phyloP scores from a whole-genome alignment of 192 early-diverging fungal genomes.

The Diversispora epigaea region DNA sequence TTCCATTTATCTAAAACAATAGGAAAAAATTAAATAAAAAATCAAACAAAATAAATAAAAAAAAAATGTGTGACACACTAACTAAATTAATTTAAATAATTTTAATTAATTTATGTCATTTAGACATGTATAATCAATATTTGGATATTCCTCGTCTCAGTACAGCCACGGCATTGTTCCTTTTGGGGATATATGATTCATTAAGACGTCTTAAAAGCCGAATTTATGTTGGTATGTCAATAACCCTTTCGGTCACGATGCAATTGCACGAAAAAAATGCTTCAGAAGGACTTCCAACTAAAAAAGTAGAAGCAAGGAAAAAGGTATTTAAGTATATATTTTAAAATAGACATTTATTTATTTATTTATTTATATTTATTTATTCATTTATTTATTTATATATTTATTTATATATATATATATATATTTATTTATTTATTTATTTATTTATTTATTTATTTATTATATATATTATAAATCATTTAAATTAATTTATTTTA shows the following conservation, averaged over 20 bases:
- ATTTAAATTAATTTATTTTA: not conserved
- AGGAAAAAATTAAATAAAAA: no score
- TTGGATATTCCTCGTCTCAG: constrained; percentile 6
- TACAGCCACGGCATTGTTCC: constrained; percentile 16
- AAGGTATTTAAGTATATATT: constrained; percentile 2
- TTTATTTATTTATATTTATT: not conserved
- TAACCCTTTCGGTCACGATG: constrained; percentile 10
- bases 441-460: not conserved
- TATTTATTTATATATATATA: not conserved
- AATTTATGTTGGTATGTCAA: constrained; percentile 24
- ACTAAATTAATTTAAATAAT: not conserved
- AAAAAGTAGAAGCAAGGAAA: constrained; percentile 18
- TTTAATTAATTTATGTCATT: not conserved
- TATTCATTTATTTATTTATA: not conserved
- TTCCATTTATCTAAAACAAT: no score
- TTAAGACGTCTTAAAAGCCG: constrained; percentile 11
- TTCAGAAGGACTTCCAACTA: not conserved
- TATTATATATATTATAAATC: not conserved
- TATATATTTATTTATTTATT: not conserved
- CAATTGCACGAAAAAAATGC: constrained; percentile 23
- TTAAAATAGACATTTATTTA: not conserved
- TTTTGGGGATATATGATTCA: constrained; percentile 21
- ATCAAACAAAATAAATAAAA: no score
- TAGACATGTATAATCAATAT: constrained; percentile 14
- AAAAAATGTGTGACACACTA: no score